Base-by-base conservation (phyloP, 495 filamentous ascomycete genomes). In the Cercophora scortea region DNA sequence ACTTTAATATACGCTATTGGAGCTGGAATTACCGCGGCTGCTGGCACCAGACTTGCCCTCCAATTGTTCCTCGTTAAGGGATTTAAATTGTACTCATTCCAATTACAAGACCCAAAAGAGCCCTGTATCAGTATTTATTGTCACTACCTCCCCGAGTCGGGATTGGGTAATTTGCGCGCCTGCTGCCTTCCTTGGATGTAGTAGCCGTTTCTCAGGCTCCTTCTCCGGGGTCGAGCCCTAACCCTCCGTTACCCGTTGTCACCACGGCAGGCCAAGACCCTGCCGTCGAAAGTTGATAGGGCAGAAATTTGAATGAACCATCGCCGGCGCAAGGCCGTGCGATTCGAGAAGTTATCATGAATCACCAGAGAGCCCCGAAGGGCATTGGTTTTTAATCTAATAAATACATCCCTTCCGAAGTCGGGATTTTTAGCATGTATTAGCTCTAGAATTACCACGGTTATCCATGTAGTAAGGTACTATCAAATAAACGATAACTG, bases 371-470 rank as follows among this genome's bases (percentile, higher is more conserved):
- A 80, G 77, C 75, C 76, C 77, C 70, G 72, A 72, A 52, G 71
- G 75, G 72, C 76, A 76, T 81, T 82, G 77, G 75, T 80, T 79
- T 81, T 82, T 81, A 78, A 80, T 82, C 76, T 82, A 81, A 81
- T 82, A 81, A 81, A 83, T 79, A 81, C 75, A 79, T 70, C 76
- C 76, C 78, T 81, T 74, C 75, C 70, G 68, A 71, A 77, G 75
- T 82, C 73, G 74, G 71, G 76, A 71, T 80, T 80, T 81, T 81
- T 71, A 78, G 76, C 75, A 83, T 83, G 74, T 84, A 83, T 82
- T 83, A 83, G 78, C 79, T 82, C 75, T 83, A 83, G 78, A 84
- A 84, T 84, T 83, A 83, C 79, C 74, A 84, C 76, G 73, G 80
- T 77, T 84, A 83, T 84, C 77, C 76, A 83, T 75, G 77, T 83